Conservation (phyloP, 1,284 basidiomycete genomes). For the Ceratorhiza oryzae-sativae region DNA sequence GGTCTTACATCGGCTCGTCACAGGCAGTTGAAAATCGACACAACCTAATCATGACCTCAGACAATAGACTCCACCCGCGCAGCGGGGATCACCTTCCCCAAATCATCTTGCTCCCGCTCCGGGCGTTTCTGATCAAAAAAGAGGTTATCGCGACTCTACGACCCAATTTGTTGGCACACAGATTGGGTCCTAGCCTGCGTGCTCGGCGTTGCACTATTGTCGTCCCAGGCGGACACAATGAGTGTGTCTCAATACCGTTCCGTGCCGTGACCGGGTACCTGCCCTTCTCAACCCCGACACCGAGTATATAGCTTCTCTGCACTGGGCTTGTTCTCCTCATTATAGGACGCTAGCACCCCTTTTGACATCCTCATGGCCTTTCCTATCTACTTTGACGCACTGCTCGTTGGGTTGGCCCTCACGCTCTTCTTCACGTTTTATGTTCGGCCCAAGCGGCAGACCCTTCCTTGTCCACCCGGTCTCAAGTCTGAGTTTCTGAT, state of each 20-base stretch:
- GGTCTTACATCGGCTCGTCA: neutral
- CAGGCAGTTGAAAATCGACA: neutral
- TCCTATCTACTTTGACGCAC: conserved; percentile 28
- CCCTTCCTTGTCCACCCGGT: conserved; percentile 19
- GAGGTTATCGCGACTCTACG: neutral
- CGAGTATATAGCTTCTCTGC: conserved; percentile 2
- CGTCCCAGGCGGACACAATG: conserved; percentile 23
- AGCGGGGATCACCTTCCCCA: neutral
- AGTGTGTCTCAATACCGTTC: conserved; percentile 3
- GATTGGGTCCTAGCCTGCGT: neutral
- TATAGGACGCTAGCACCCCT: neutral
- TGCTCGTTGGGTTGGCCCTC: conserved; percentile 12
- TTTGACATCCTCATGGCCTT: conserved; percentile 9
- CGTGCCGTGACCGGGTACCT: neutral
- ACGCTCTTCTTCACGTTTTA: conserved; percentile 28
- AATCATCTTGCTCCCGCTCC: neutral
- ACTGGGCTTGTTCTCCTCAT: neutral
- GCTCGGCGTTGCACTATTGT: conserved; percentile 19
- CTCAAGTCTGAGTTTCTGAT: conserved; percentile 28
- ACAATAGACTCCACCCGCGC: conserved; percentile 23
- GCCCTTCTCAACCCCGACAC: neutral
- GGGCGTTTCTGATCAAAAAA: neutral
- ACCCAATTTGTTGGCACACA: neutral
- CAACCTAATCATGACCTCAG: neutral
- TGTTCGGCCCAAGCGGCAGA: conserved; percentile 18